Evolutionary conservation across 306 rosid genomes (phyloP).

Genomic region (Medicago arabica): DNA sequence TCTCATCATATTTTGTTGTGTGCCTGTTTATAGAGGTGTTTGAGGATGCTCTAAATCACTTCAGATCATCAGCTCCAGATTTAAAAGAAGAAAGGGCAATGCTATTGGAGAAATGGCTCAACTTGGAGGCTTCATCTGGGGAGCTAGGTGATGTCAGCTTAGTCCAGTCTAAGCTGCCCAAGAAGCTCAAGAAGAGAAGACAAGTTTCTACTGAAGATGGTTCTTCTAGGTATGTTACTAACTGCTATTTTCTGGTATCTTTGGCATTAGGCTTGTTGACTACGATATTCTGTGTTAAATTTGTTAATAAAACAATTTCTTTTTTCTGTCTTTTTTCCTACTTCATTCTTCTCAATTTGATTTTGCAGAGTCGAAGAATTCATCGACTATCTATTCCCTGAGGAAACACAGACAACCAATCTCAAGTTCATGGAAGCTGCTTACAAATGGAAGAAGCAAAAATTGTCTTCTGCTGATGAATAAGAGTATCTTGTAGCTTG

Average conservation of each 20-base stretch:
- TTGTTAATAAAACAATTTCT: not conserved
- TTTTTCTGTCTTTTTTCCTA: not conserved
- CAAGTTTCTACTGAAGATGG: constrained; percentile 75
- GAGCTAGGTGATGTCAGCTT: constrained; percentile 78
- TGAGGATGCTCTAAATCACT: constrained; percentile 80
- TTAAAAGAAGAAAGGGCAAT: constrained; percentile 94
- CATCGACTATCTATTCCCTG: constrained; percentile 82
- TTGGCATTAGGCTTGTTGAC: not conserved
- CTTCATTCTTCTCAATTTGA: constrained; percentile 35
- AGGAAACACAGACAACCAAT: constrained; percentile 85
- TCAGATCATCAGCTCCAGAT: constrained; percentile 84
- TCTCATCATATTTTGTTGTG: constrained; percentile 8
- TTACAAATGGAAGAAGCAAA: constrained; percentile 90
- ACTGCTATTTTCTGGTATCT: not conserved
- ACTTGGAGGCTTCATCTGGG: constrained; percentile 72
- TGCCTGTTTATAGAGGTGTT: constrained; percentile 72
- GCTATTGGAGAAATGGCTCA: constrained; percentile 93
- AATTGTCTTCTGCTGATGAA: constrained; percentile 59
- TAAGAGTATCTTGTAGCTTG: constrained; percentile 21
- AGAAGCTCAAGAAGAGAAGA: constrained; percentile 90
- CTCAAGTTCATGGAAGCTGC: constrained; percentile 98
- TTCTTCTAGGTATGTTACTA: constrained; percentile 71
- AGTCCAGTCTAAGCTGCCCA: constrained; percentile 87
- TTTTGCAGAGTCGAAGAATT: constrained; percentile 80
- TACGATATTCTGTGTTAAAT: not conserved